Base-by-base conservation (phyloP, 2,329 filamentous ascomycete genomes). In the Phialocephala sp. region DNA sequence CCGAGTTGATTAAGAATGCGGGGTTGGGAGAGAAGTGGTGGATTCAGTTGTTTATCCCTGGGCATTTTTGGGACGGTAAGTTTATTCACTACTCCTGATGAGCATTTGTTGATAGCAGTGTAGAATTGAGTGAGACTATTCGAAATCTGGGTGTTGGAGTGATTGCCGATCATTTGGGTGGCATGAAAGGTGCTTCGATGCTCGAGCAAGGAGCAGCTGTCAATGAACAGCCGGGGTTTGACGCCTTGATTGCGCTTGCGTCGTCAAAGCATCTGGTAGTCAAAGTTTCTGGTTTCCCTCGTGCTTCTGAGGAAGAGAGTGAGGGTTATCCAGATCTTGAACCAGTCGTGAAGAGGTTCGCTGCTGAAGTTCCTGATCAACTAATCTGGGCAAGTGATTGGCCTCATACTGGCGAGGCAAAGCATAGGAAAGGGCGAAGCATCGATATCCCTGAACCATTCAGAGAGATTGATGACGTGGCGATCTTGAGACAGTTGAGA, bases 321-420 rank as follows among this genome's bases (percentile, higher is more conserved):
- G 18, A 20, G 14, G 24, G 4, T 3, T 55, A 35, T 55, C 35
- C 52, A 18, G 52, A 55, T 27, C 52, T 55, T 15, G 52, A 35
- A 24, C 1, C 12, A 2, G 35, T 55, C 1, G 52, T 55, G 27
- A 55, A 36, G 35, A 35, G 52, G 15, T 36, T 55, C 3, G 52
- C 52, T 14, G 18, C 2, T 8, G 52, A 55, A 14, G 52, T 55
- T 18, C 52, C 52, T 18, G 52, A 55, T 36, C 52, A 55, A 27
- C 15, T 55, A 5, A 55, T 55, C 8, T 55, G 52, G 52, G 24
- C 52, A 18, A 55, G 52, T 20, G 52, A 55, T 55, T 55, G 52
- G 52, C 52, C 52, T 18, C 52, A 55, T n/a, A 55, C 52, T 2
- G 52, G 52, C 15, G 52, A 55, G 15, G 52, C 52, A 6, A 55